Evolutionary conservation across 495 filamentous ascomycete species (phyloP).

Genomic region (Talaromyces nanjingensis): DNA sequence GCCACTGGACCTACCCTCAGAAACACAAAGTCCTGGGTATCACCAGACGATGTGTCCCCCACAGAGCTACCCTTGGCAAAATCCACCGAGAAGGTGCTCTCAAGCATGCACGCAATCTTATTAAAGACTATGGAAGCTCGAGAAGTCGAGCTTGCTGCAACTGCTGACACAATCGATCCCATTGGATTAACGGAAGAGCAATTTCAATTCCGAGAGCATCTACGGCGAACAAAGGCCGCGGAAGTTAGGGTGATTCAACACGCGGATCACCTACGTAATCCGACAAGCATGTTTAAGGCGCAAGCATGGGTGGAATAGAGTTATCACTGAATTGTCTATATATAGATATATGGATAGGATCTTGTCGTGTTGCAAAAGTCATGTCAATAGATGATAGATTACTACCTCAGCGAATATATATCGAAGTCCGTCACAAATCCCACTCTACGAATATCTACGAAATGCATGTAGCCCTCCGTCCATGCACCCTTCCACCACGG

Average conservation of each 20-base stretch:
- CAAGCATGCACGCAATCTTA: slow-evolving; percentile 84
- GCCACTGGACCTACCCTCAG: slow-evolving; percentile 34
- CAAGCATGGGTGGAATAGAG: slow-evolving; percentile 26
- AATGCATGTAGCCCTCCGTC: slow-evolving; percentile 67
- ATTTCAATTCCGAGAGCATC: slow-evolving; percentile 53
- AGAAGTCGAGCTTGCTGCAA: slow-evolving; percentile 42
- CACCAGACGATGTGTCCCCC: slow-evolving; percentile 57
- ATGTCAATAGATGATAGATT: slow-evolving; percentile 3
- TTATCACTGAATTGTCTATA: not conserved
- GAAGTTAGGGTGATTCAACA: slow-evolving; percentile 77
- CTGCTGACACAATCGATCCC: slow-evolving; percentile 11
- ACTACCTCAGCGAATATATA: too few species aligned
- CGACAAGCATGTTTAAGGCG: slow-evolving; percentile 36
- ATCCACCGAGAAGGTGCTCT: slow-evolving; percentile 81
- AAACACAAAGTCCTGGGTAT: slow-evolving; percentile 56
- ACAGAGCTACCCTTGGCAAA: slow-evolving; percentile 72
- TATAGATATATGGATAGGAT: not conserved
- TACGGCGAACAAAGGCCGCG: slow-evolving; percentile 66
- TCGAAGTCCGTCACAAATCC: not conserved
- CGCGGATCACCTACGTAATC: slow-evolving; percentile 55
- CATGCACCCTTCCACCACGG: slow-evolving; percentile 74
- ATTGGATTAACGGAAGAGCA: slow-evolving; percentile 32
- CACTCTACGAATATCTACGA: slow-evolving; percentile 2
- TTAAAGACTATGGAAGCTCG: slow-evolving; percentile 66
- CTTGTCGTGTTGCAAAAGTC: not conserved